phyloP scores from a whole-genome alignment of 2,329 filamentous ascomycete genomes.

The Coniochaeta ligniaria region DNA sequence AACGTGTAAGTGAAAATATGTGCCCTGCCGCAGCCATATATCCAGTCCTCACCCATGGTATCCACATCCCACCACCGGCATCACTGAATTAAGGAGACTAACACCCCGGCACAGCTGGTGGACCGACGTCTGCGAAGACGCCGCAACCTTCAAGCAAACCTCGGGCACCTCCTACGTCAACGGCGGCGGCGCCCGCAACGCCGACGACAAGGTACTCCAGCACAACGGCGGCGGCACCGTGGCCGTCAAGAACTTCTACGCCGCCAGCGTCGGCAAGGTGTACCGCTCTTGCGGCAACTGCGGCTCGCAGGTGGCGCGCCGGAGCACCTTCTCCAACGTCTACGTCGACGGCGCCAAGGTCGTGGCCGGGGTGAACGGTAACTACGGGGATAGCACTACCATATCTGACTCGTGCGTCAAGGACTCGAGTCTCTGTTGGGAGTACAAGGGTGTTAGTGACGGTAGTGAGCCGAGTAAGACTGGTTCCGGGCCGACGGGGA shows the following conservation, averaged over 20 bases:
- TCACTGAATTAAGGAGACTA: not conserved
- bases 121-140: conserved; percentile 26
- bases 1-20: conserved; percentile 15
- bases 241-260: conserved; percentile 29
- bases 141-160: conserved; percentile 27
- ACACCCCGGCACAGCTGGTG: conserved; percentile 28
- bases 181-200: conserved; percentile 28
- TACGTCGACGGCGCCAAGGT: conserved; percentile 29
- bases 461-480: conserved; percentile 17
- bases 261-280: conserved; percentile 35
- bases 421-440: conserved; percentile 9
- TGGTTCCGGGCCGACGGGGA: conserved; percentile 12
- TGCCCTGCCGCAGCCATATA: not conserved
- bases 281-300: conserved; percentile 43
- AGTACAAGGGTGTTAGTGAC: conserved; percentile 11
- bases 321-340: conserved; percentile 36
- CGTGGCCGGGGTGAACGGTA: conserved; percentile 38
- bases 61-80: too few relatives aligned
- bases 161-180: conserved; percentile 27
- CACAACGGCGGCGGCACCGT: conserved; percentile 29
- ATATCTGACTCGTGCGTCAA: conserved; percentile 15
- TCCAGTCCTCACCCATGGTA: too few relatives aligned
- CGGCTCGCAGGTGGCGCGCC: conserved; percentile 27
- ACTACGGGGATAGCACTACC: conserved; percentile 31
- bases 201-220: conserved; percentile 29